These are phyloP conservation scores for Oropetium thomaeum DNA, from an alignment of 176 grass and related monocot genomes.

Conservation along the genomic window DNA sequence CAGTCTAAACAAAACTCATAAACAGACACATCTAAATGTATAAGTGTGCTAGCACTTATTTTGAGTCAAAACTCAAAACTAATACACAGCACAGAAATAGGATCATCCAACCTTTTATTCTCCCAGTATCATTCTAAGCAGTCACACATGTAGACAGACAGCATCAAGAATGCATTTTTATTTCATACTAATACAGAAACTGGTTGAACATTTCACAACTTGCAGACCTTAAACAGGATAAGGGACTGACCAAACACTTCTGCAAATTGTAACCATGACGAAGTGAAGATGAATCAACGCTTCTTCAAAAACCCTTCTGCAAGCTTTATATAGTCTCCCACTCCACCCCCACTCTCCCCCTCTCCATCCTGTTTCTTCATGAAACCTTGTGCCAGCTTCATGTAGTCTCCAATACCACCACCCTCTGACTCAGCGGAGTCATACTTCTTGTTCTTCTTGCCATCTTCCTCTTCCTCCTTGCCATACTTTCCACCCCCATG, in stretches of 20 bases:
- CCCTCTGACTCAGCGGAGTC: constrained; percentile 32
- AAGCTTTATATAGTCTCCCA: constrained; percentile 75
- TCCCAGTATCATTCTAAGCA: not conserved
- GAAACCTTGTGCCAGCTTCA: constrained; percentile 76
- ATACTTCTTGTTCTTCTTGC: constrained; percentile 48
- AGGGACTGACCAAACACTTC: constrained; percentile 49
- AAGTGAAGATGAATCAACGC: constrained; percentile 36
- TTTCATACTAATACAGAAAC: constrained; percentile 4
- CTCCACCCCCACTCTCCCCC: constrained; percentile 32
- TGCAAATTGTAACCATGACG: not conserved
- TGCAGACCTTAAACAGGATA: not conserved
- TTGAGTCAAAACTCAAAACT: constrained; percentile 10
- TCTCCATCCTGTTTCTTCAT: constrained; percentile 65
- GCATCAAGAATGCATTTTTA: not conserved
- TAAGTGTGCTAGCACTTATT: not conserved
- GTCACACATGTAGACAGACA: not conserved
- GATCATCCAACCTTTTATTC: constrained; percentile 28
- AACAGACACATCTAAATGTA: not conserved
- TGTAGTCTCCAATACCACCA: constrained; percentile 57
- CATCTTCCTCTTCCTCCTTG: constrained; percentile 45
- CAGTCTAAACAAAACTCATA: not conserved
- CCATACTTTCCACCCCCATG: constrained; percentile 33
- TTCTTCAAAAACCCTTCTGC: constrained; percentile 86
- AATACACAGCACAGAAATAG: constrained; percentile 1
- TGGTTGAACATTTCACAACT: not conserved